phyloP scores from a whole-genome alignment of 2,329 filamentous ascomycete genomes.

The Hymenoscyphus fraxineus region DNA sequence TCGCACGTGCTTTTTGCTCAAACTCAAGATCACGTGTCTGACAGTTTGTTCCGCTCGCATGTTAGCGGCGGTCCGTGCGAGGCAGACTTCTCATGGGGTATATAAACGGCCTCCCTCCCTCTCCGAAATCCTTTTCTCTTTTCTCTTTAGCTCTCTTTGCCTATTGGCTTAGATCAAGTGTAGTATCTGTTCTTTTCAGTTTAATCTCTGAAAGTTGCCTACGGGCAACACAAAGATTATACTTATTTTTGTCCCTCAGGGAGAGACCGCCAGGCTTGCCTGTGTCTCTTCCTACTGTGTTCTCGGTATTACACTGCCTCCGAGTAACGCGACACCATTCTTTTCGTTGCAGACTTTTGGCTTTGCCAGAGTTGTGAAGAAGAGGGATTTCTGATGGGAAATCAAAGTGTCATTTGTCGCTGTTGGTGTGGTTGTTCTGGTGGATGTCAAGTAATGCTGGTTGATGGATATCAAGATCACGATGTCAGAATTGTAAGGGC shows the following conservation, averaged over 20 bases:
- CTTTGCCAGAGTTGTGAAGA: slow-evolving; percentile 53
- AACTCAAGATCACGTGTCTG: not conserved
- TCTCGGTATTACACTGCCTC: slow-evolving; percentile 73
- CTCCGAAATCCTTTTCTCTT: slow-evolving; percentile 5
- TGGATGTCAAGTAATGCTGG: not conserved
- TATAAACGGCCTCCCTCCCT: not conserved
- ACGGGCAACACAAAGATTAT: slow-evolving; percentile 71
- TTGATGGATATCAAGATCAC: not conserved
- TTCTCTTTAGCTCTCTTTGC: slow-evolving; percentile 50
- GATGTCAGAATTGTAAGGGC: too few species aligned
- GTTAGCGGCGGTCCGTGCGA: not conserved
- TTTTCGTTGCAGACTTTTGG: slow-evolving; percentile 51
- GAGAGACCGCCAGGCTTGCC: slow-evolving; percentile 67
- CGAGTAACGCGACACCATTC: slow-evolving; percentile 58
- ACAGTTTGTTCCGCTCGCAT: not conserved
- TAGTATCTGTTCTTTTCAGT: slow-evolving; percentile 93
- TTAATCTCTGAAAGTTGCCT: slow-evolving; percentile 54
- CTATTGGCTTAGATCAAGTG: slow-evolving; percentile 82
- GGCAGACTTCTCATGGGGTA: slow-evolving; percentile 34
- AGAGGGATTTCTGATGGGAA: slow-evolving; percentile 36
- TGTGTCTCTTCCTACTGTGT: slow-evolving; percentile 64
- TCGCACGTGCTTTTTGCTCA: not conserved
- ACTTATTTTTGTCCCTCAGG: slow-evolving; percentile 67
- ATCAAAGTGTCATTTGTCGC: not conserved
- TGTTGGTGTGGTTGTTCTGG: not conserved